Base-by-base conservation (phyloP, 2,329 filamentous ascomycete genomes). In the Cercospora beticola region DNA sequence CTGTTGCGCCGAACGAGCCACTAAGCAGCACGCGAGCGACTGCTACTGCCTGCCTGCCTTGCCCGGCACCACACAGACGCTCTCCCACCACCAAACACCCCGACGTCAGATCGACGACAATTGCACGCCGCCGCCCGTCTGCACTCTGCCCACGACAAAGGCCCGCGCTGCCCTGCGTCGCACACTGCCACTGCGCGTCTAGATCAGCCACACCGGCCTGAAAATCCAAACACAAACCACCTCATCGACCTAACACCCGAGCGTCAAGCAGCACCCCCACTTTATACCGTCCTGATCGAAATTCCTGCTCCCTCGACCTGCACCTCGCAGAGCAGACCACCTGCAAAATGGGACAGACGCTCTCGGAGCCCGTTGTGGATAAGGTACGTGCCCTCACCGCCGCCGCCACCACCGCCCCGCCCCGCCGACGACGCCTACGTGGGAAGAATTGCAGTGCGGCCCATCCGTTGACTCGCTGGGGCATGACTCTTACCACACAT, bases 341-440 rank as follows among this genome's bases (percentile, higher is more conserved):
- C n/a, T 26, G 26, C 33, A 62, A 80, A 83, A 99, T 99, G 95
- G 95, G 95, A 88, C 95, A 99, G 87, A 99, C 95, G 83, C 90
- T 99, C 80, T 98, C 94, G 79, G 95, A 99, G 87, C 95, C 95
- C 78, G 94, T 99, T 79, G 92, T 97, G 82, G 95, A 98, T 81
- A 99, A 99, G 94, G 95, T 99, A 87, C 56, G n/a, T 62, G 49
- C 21, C 59, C 58, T 65, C 40, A 64, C 36, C 21, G 57, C 61
- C 40, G 59, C 36, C 67, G 30, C 43, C 18, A 31, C 62, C 54
- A 21, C 61, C 57, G 30, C 54, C 61, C 12, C 40, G 31, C 52
- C 14, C 23, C 30, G 52, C 18, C 33, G 46, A 46, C 21, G 58
- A 61, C 18, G 54, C 12, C n/a, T 10, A 7, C 54, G 28, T n/a